These are phyloP conservation scores for Trametes versicolor DNA, from an alignment of 1,284 basidiomycete species.

Conservation along the genomic window DNA sequence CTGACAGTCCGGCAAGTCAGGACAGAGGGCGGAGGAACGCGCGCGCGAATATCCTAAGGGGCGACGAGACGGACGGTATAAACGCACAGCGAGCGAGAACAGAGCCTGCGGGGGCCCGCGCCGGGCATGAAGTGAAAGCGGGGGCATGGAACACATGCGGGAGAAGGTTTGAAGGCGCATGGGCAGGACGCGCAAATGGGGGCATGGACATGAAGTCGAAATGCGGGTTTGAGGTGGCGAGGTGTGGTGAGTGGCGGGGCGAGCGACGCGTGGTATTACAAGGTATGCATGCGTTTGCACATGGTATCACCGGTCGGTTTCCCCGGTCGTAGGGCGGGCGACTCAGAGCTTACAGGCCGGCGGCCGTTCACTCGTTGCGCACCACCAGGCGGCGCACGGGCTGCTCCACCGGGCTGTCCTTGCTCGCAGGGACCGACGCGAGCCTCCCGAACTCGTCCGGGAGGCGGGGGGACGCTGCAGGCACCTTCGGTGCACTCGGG, in stretches of 20 bases:
- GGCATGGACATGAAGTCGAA: conserved; percentile 20
- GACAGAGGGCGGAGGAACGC: not conserved
- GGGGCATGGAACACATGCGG: conserved; percentile 4
- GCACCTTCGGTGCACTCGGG: conserved; percentile 34
- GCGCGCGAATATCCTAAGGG: conserved; percentile 10
- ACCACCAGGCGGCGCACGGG: conserved; percentile 38
- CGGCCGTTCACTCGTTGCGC: conserved; percentile 37
- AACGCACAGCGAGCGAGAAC: conserved; percentile 16
- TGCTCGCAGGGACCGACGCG: conserved; percentile 6
- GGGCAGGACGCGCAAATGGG: conserved; percentile 28
- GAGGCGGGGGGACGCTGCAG: conserved; percentile 33
- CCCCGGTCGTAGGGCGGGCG: conserved; percentile 4
- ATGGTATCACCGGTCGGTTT: conserved; percentile 22
- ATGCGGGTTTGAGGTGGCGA: not conserved
- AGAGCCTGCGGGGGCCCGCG: conserved; percentile 18
- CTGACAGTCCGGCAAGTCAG: conserved; percentile 33
- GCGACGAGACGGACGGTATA: not conserved
- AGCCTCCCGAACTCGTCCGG: conserved; percentile 40
- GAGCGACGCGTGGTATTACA: conserved; percentile 1
- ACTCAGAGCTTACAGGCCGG: not conserved
- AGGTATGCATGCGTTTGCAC: conserved; percentile 21
- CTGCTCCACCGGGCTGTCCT: conserved; percentile 23
- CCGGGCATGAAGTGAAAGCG: not conserved
- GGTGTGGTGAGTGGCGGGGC: not conserved
- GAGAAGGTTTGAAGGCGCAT: conserved; percentile 22